Conservation (phyloP, 805 yeast species). For the Myxozyma nipponensis region DNA sequence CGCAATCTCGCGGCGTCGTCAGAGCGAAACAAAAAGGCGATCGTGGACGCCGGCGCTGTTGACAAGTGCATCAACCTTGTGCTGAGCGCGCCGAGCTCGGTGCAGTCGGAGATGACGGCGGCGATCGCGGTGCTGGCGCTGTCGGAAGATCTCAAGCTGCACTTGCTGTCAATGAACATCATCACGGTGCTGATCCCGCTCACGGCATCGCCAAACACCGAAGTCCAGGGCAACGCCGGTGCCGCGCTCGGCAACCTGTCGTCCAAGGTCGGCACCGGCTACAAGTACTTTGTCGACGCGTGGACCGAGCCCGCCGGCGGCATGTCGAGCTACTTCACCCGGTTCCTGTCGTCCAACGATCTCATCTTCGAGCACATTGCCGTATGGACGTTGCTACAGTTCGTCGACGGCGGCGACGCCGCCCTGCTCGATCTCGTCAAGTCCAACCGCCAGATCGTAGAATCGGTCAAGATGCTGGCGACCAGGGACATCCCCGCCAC, state of each 20-base stretch:
- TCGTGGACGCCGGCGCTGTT: slow-evolving; percentile 93
- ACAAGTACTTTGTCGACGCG: slow-evolving; percentile 67
- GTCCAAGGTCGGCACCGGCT: slow-evolving; percentile 74
- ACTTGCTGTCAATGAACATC: slow-evolving; percentile 76
- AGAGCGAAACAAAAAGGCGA: slow-evolving; percentile 85
- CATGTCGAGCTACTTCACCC: slow-evolving; percentile 71
- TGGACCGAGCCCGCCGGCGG: slow-evolving; percentile 85
- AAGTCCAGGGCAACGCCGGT: slow-evolving; percentile 97
- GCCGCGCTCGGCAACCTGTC: slow-evolving; percentile 96
- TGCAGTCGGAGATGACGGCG: slow-evolving; percentile 94
- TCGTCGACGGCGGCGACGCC: slow-evolving; percentile 80
- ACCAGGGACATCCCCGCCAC: slow-evolving; percentile 29
- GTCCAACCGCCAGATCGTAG: slow-evolving; percentile 35
- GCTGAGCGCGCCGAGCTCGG: slow-evolving; percentile 78
- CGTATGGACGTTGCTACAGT: slow-evolving; percentile 90
- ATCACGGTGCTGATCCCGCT: slow-evolving; percentile 87
- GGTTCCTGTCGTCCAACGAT: slow-evolving; percentile 77
- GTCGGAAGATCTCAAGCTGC: slow-evolving; percentile 89
- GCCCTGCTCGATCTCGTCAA: slow-evolving; percentile 42
- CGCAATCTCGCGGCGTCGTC: slow-evolving; percentile 94
- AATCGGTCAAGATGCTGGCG: slow-evolving; percentile 37
- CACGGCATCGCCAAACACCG: slow-evolving; percentile 81
- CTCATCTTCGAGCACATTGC: slow-evolving; percentile 98
- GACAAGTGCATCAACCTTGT: slow-evolving; percentile 87
- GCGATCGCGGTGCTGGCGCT: slow-evolving; percentile 95